Evolutionary conservation across 352 stramenopile species (phyloP), one percentile per base, ranked within the genome.

Genomic region (Pythium pyrilobum): DNA sequence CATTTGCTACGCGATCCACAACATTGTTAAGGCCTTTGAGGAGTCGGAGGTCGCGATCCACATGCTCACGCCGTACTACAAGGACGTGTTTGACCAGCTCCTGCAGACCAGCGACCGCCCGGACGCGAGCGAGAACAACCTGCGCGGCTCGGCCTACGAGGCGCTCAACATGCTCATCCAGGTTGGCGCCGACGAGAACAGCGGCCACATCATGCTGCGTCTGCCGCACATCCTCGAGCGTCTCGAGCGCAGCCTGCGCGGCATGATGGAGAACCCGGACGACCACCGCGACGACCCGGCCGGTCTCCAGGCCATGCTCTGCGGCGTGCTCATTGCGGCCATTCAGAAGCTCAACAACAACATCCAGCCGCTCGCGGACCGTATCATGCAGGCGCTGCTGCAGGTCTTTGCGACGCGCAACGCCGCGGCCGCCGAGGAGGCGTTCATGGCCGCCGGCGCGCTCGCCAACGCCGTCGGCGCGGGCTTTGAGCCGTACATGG

Each of bases 401-500:
- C 80, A 97, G 66, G 95, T 98, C 2, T 95, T 98, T 52, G 87
- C 90, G 62, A 96, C 77, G 1, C 89, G 94, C 52, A 97, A 98
- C 65, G 87, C 94, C 25, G 86, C 86, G 36, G 94, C 89, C 55
- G 93, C 97, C 38, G 95, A 98, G 63, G 96, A 99, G 71, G 94
- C 94, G 27, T 98, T 98, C 57, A 95, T 98, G 74, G 90, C 95
- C 8, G 89, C 95, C 28, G 94, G 93, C 29, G 89, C 92, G 3
- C 63, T 99, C 31, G 90, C 89, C n/a, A 95, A 97, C 50, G 87
- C 89, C 38, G 67, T 98, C 40, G 94, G 97, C 28, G 56, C 69
- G n/a, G 85, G 96, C 45, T 97, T 97, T 52, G 77, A 96, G 51
- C 96, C 96, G 62, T 99, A 99, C 77, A 97, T 98, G 89, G 58